Conservation (phyloP, 2,329 filamentous ascomycete species). For the Sporothrix inflata region DNA sequence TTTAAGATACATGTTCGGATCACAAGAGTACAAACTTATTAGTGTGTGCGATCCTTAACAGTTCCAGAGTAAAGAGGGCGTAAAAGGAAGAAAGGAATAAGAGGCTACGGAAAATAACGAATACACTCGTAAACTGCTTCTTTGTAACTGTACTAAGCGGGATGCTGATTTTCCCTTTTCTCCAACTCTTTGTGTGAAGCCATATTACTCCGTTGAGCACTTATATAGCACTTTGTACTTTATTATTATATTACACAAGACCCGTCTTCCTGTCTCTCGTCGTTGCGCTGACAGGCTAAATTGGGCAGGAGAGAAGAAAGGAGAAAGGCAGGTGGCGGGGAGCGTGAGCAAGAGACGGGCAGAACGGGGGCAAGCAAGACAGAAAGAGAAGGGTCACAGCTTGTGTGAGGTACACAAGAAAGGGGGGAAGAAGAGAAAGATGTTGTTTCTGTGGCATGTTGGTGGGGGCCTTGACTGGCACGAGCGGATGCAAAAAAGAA, state of each 20-base stretch:
- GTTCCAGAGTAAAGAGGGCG: background rate
- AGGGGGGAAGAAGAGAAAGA: background rate
- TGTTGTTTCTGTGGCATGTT: background rate
- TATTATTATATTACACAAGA: slow-evolving; percentile 17
- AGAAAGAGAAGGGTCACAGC: slow-evolving; percentile 10
- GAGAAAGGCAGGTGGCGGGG: slow-evolving; percentile 1
- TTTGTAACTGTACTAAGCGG: background rate
- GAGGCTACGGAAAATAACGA: background rate
- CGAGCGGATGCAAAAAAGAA: background rate
- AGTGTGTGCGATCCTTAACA: background rate
- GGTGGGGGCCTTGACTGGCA: background rate
- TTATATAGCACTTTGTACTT: background rate
- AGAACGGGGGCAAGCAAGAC: background rate
- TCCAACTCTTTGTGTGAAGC: background rate
- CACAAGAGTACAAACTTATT: slow-evolving; percentile 1
- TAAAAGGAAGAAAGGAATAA: background rate
- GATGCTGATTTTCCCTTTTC: background rate
- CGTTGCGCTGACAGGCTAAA: slow-evolving; percentile 19
- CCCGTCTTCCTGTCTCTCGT: slow-evolving; percentile 21
- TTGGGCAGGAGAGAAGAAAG: background rate
- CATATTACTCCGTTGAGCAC: background rate
- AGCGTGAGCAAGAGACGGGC: background rate
- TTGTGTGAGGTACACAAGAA: slow-evolving; percentile 13
- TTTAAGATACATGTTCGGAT: background rate
- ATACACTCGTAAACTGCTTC: background rate